A percentile compares a stretch with the other conserved stretches of the same genome.
These are phyloP conservation scores for Cardamine chenopodiifolia DNA, from an alignment of 345 rosid species.

Conservation along the genomic window DNA sequence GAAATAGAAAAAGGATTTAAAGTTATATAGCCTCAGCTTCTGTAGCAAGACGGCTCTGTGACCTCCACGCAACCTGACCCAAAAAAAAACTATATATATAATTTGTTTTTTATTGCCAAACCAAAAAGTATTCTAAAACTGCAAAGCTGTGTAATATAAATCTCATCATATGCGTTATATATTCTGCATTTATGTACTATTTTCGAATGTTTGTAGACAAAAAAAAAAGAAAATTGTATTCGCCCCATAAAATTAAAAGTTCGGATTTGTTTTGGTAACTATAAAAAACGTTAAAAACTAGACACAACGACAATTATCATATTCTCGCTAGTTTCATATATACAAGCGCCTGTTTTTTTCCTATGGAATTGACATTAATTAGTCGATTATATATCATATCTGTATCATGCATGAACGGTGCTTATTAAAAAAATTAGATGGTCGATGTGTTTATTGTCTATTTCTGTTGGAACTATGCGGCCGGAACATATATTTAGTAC, in stretches of 20 bases:
- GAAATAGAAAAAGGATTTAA: too few relatives aligned
- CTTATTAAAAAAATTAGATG: neutral
- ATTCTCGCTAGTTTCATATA: neutral
- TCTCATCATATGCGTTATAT: neutral
- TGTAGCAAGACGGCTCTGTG: slow-evolving; percentile 18
- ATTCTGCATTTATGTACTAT: neutral
- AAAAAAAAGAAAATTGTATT: neutral
- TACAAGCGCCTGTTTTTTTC: neutral
- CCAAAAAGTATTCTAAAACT: neutral
- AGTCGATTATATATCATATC: neutral
- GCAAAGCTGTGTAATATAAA: neutral
- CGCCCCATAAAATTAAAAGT: neutral
- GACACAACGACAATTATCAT: slow-evolving; percentile 2
- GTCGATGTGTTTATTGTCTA: slow-evolving; percentile 36
- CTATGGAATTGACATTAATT: neutral
- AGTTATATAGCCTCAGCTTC: neutral
- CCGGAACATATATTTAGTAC: slow-evolving; percentile 23
- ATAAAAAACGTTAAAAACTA: neutral
- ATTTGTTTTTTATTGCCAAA: neutral
- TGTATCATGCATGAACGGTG: slow-evolving; percentile 12
- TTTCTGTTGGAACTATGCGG: slow-evolving; percentile 24
- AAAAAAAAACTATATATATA: neutral
- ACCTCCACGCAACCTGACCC: neutral
- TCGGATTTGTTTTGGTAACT: neutral
- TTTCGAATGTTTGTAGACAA: neutral